Percentiles rank a stretch among this genome's conserved stretches.
Conservation (phyloP, 2,329 filamentous ascomycete genomes). For the Triangularia setosa region DNA sequence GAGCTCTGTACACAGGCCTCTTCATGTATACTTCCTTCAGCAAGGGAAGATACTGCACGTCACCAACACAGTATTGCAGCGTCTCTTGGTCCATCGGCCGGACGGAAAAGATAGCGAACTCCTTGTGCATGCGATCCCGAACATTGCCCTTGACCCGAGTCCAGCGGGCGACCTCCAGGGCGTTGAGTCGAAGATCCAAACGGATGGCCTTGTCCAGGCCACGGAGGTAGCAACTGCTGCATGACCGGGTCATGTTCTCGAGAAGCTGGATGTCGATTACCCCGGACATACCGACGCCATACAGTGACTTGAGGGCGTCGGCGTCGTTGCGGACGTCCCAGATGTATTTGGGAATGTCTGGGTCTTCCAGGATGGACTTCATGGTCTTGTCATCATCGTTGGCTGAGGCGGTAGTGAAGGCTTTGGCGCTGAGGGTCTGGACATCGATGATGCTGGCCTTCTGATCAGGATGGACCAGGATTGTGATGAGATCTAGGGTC, state of each 20-base stretch:
- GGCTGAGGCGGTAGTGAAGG: conserved; percentile 12
- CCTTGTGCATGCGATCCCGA: not conserved
- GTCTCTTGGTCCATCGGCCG: not conserved
- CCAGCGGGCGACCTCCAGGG: not conserved
- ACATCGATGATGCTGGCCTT: conserved; percentile 25
- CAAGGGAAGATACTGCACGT: not conserved
- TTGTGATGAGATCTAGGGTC: conserved; percentile 20
- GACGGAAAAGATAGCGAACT: not conserved
- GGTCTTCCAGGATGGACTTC: conserved; percentile 22
- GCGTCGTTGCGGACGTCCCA: conserved; percentile 30
- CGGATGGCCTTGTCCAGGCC: conserved; percentile 17
- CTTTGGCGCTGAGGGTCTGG: conserved; percentile 14
- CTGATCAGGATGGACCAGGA: conserved; percentile 17
- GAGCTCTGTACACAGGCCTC: not conserved
- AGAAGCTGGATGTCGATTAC: conserved; percentile 31
- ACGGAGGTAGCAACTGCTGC: conserved; percentile 15
- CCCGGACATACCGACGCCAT: conserved; percentile 21
- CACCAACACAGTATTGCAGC: not conserved
- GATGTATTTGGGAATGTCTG: conserved; percentile 21
- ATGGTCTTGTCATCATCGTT: conserved; percentile 14
- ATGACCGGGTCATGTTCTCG: conserved; percentile 25
- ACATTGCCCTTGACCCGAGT: not conserved
- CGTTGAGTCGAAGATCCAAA: not conserved
- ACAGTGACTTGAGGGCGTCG: conserved; percentile 27
- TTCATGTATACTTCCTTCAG: not conserved